Base-by-base conservation (phyloP, 495 filamentous ascomycete genomes). In the Aeminium ludgeri region DNA sequence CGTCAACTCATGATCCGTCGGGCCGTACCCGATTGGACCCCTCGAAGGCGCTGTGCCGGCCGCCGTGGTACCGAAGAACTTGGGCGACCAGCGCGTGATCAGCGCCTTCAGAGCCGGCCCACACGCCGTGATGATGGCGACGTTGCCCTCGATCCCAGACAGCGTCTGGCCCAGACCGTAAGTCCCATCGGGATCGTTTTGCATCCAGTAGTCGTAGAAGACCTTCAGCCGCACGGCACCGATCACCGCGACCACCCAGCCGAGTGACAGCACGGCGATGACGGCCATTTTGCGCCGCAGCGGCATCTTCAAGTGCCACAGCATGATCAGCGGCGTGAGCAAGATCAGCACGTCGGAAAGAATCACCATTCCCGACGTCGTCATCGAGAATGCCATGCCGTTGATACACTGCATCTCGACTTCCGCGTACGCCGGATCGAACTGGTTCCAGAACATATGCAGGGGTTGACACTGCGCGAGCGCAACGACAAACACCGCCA, bases 391-490 rank as follows among this genome's bases (percentile, higher is more conserved):
- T 1, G 20, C 52, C 10, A 58, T 48, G 37, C 63, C 57, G 19
- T 64, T 38, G 44, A 68, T 62, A 38, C 65, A 71, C 15, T n/a
- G n/a, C n/a, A n/a, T n/a, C n/a, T n/a, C n/a, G n/a, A n/a, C n/a
- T n/a, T n/a, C n/a, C n/a, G n/a, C n/a, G n/a, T 17, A 16, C 13
- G 34, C 13, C 5, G 34, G 11, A 12, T 44, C 20, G 29, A 12
- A 20, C 6, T 33, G 35, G 12, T 46, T 38, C 43, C 43, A 46
- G 34, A 41, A 40, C 27, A 63, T 67, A 23, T 50, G 30, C 3
- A 72, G 46, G 0, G 69, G 69, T 0, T 48, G 53, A 43, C 69
- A 72, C 48, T 79, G 75, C n/a, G n/a, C n/a, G 36, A 76, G 65
- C 13, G 73, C 58, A 20, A 69, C 68, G 33, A 65, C 68, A 13